Base-by-base conservation (phyloP, 805 yeast genomes). In the Tetrapisispora pingtungensis region DNA sequence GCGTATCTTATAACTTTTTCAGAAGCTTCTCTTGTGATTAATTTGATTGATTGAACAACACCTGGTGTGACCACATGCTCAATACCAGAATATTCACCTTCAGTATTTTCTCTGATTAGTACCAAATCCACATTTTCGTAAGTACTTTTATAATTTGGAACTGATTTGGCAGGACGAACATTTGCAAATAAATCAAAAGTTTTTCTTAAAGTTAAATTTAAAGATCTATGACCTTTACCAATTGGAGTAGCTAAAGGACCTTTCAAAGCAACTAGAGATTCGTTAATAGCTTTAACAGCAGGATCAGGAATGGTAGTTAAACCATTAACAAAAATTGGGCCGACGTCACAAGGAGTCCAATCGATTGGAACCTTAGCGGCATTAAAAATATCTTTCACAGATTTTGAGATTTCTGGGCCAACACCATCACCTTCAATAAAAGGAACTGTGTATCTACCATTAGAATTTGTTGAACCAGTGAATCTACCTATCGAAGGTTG, bases 171-270 rank as follows among this genome's bases (percentile, higher is more conserved):
- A 45, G 97, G 97, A 73, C 97, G 84, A 46, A 93, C 95, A 68
- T 90, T 90, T 62, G 99, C 99, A 57, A 88, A 93, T 57, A 93
- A 74, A 70, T 84, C 81, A 74, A 93, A 93, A 43, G 97, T 86
- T 73, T 96, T 86, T 77, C 99, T 87, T 69, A 93, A 76, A 32
- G 99, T 90, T 75, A 93, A 76, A 77, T 93, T 93, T 77, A 93
- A 79, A 38, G 97, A 89, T 62, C 87, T 87, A 75, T 93, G 97
- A 64, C 98, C 98, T 72, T 90, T 90, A 59, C 97, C 98, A 51
- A 90, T 89, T 46, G 99, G 99, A 34, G 99, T 93, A 45, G 97
- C 97, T 61, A 93, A 74, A 27, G 97, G 97, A 56, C 99, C 99
- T 74, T 93, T 93, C 63, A 93, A 77, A 44, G 97, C 99, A 51